phyloP scores from a whole-genome alignment of 1,139 yeast species.

The Tardiomyces blankii region DNA sequence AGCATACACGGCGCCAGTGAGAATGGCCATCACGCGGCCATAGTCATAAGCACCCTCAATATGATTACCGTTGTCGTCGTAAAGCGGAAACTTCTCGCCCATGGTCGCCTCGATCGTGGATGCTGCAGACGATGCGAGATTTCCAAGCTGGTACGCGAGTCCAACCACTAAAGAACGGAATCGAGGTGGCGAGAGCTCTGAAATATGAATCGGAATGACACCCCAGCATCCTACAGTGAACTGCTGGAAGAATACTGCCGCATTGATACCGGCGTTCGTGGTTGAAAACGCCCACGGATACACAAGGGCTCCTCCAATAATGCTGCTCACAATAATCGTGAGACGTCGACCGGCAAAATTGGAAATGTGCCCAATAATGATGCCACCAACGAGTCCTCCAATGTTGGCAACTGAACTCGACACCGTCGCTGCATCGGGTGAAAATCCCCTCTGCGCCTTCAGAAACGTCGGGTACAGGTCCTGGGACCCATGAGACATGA shows the following conservation, averaged over 20 bases:
- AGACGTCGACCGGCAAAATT: constrained; percentile 49
- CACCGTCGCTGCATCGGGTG: constrained; percentile 43
- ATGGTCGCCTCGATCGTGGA: constrained; percentile 73
- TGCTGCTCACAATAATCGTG: constrained; percentile 43
- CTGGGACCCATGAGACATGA: constrained; percentile 60
- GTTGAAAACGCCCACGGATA: constrained; percentile 59
- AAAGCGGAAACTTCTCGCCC: constrained; percentile 52
- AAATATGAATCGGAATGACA: constrained; percentile 61
- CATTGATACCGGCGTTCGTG: constrained; percentile 44
- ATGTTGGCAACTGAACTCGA: constrained; percentile 56
- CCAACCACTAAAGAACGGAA: constrained; percentile 64
- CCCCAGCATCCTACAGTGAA: constrained; percentile 82
- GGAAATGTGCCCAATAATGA: constrained; percentile 46
- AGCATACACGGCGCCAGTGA: constrained; percentile 67
- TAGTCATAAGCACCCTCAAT: constrained; percentile 32
- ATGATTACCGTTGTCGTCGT: constrained; percentile 15
- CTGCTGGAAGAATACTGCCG: constrained; percentile 68
- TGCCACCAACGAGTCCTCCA: constrained; percentile 58
- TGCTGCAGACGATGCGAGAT: constrained; percentile 67
- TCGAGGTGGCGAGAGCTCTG: constrained; percentile 65
- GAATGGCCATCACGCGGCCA: constrained; percentile 68
- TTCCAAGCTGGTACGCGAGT: constrained; percentile 69
- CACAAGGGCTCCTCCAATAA: constrained; percentile 52
- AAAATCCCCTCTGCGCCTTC: constrained; percentile 38
- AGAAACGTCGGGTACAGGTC: constrained; percentile 58